Conservation (phyloP, 345 rosid genomes). For the Euphorbia tirucalli region DNA sequence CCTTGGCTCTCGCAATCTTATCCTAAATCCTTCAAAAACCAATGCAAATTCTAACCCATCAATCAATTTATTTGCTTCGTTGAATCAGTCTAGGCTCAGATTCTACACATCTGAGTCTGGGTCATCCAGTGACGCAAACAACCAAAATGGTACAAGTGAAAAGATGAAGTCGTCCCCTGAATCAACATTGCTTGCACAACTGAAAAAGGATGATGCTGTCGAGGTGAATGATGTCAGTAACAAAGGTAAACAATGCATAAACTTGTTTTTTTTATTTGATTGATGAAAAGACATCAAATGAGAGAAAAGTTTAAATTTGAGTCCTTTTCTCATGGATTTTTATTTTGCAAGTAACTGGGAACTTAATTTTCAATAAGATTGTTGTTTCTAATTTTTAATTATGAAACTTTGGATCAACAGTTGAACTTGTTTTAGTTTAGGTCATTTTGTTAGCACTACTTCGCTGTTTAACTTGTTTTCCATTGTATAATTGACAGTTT, state of each 20-base stretch:
- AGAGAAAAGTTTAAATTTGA: background rate
- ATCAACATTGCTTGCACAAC: slow-evolving; percentile 17
- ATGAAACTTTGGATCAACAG: background rate
- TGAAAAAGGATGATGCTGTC: slow-evolving; percentile 19
- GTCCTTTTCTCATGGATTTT: background rate
- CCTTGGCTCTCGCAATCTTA: slow-evolving; percentile 26
- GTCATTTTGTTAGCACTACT: background rate
- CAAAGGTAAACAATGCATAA: slow-evolving; percentile 29
- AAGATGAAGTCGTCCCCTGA: slow-evolving; percentile 23
- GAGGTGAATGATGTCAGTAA: slow-evolving; percentile 36
- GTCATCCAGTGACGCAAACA: slow-evolving; percentile 21
- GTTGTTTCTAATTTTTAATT: background rate
- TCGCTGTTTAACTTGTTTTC: background rate
- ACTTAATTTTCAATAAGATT: too few relatives aligned
- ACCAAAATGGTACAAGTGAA: background rate
- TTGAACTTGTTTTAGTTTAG: background rate
- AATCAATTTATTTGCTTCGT: slow-evolving; percentile 13
- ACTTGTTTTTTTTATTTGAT: background rate
- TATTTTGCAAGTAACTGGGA: background rate
- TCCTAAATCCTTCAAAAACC: slow-evolving; percentile 18
- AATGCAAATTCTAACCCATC: background rate
- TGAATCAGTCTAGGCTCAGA: slow-evolving; percentile 27
- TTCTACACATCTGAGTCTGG: slow-evolving; percentile 47
- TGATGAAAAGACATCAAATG: background rate
- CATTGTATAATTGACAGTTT: background rate